phyloP scores from a whole-genome alignment of 2,329 filamentous ascomycete species.

The Apiospora phragmitis region DNA sequence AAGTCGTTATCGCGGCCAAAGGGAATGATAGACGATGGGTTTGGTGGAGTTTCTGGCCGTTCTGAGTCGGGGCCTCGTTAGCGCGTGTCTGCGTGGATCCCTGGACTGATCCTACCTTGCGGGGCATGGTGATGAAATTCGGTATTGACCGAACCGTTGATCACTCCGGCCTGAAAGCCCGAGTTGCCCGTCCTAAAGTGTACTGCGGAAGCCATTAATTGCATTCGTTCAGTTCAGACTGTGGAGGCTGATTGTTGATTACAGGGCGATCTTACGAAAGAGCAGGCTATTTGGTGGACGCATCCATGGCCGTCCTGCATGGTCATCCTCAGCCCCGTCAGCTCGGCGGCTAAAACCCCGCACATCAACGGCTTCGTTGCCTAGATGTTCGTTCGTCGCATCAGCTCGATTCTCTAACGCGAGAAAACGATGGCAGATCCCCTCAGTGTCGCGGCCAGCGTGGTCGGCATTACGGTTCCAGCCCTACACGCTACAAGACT shows the following conservation, averaged over 20 bases:
- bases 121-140: not conserved
- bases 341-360: too few species aligned
- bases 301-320: too few species aligned
- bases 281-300: too few species aligned
- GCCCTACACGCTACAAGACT: slow-evolving; percentile 4
- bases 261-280: too few species aligned
- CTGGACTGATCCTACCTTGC: not conserved
- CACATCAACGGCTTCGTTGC: too few species aligned
- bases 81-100: not conserved
- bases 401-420: not conserved
- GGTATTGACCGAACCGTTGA: not conserved
- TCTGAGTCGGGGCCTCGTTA: not conserved
- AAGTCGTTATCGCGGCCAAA: slow-evolving; percentile 14
- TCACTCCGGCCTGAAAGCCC: not conserved
- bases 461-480: not conserved
- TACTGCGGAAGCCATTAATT: too few species aligned
- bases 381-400: too few species aligned
- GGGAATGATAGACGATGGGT: slow-evolving; percentile 9
- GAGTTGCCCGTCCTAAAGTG: not conserved
- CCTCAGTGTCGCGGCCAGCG: not conserved
- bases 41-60: slow-evolving; percentile 10
- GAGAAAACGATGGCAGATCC: not conserved
- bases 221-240: too few species aligned
- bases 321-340: too few species aligned
- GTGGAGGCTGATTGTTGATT: too few species aligned